These are phyloP conservation scores for Prunus davidiana DNA, from an alignment of 306 rosid genomes.

Conservation along the genomic window DNA sequence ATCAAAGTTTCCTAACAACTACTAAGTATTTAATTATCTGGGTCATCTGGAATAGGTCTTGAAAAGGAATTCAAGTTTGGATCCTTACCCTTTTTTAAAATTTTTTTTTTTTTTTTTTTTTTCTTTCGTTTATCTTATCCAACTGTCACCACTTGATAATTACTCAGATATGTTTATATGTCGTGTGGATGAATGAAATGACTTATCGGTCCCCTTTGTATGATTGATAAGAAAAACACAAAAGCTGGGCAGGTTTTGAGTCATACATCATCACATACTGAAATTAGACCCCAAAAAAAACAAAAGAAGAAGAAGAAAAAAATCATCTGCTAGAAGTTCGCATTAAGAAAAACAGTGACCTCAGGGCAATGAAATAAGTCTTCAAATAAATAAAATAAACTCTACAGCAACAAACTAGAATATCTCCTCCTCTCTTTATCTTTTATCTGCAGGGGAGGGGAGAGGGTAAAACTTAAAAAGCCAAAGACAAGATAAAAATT, in stretches of 20 bases:
- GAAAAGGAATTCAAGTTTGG: slow-evolving; percentile 34
- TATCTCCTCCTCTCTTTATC: slow-evolving; percentile 54
- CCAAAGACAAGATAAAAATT: slow-evolving; percentile 8
- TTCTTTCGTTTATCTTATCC: neutral
- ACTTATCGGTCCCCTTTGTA: slow-evolving; percentile 13
- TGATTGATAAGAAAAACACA: slow-evolving; percentile 16
- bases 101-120: slow-evolving; percentile 8
- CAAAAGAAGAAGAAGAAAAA: no score
- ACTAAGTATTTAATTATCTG: neutral
- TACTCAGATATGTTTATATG: slow-evolving; percentile 22
- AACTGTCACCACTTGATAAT: slow-evolving; percentile 20
- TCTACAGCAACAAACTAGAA: slow-evolving; percentile 26
- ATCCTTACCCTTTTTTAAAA: slow-evolving; percentile 28
- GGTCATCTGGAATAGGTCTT: neutral
- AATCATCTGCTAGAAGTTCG: no score
- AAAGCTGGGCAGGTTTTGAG: slow-evolving; percentile 16
- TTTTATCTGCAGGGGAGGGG: slow-evolving; percentile 44
- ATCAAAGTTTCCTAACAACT: neutral
- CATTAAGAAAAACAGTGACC: slow-evolving; percentile 2
- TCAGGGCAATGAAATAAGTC: slow-evolving; percentile 6
- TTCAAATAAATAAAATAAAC: slow-evolving; percentile 20
- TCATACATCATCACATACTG: slow-evolving; percentile 7
- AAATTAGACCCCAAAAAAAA: no score
- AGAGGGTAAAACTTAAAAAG: slow-evolving; percentile 9
- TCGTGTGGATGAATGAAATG: slow-evolving; percentile 35